Conservation (phyloP, 345 rosid species). For the Euphorbia peplus region DNA sequence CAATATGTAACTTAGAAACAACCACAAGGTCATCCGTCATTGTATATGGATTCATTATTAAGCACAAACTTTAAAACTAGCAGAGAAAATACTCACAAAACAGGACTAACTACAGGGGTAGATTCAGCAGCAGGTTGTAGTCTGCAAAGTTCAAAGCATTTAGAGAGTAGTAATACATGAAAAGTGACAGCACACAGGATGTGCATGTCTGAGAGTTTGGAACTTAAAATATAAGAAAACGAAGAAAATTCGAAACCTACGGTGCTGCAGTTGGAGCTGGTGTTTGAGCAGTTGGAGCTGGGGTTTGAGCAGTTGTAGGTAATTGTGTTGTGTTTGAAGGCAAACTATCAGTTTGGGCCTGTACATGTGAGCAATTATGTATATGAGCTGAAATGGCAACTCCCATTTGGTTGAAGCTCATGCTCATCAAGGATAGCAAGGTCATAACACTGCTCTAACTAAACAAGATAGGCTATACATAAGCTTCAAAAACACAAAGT, state of each 20-base stretch:
- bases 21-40: background rate
- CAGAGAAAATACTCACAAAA: slow-evolving; percentile 16
- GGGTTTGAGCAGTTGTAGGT: slow-evolving; percentile 6
- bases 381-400: background rate
- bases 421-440: too few relatives aligned
- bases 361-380: background rate
- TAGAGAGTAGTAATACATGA: background rate
- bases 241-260: slow-evolving; percentile 13
- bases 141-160: slow-evolving; percentile 5
- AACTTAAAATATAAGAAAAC: background rate
- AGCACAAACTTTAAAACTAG: background rate
- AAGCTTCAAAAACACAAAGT: too few relatives aligned
- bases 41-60: background rate
- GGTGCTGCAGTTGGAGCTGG: slow-evolving; percentile 10
- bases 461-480: too few relatives aligned
- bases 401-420: too few relatives aligned
- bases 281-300: too few relatives aligned
- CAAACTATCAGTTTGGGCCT: slow-evolving; percentile 18
- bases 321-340: slow-evolving; percentile 14
- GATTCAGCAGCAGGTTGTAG: slow-evolving; percentile 18
- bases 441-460: too few relatives aligned
- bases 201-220: background rate
- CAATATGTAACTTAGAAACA: background rate
- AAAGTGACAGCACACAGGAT: background rate
- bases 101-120: slow-evolving; percentile 11